Evolutionary conservation across 2,329 filamentous ascomycete genomes (phyloP), one percentile per base, ranked within the genome.

Genomic region (Trichoderma afroharzianum): DNA sequence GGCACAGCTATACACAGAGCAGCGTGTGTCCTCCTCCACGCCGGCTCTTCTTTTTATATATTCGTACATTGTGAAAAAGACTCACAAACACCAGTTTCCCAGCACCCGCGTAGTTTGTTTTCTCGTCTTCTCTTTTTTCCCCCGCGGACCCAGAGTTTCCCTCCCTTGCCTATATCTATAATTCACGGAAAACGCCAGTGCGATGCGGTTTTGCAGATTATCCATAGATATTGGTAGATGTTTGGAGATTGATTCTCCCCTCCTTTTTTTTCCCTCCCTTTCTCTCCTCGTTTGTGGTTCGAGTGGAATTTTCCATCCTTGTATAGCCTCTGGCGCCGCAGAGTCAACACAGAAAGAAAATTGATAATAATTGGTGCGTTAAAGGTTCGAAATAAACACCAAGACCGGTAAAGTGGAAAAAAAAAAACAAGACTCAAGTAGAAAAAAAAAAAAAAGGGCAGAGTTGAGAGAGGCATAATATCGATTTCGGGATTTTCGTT

Each of bases 161-260:
- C 72, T 66, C 72, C 63, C 74, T 72, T 21, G 8, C 14, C 68
- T 47, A 57, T 43, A 66, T 76, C 73, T 80, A 79, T 78, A 76
- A 76, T 79, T 79, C 78, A 80, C 76, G 71, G 72, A 67, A 68
- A 80, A 80, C 79, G 78, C 79, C 79, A 75, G 73, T 76, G 76
- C 76, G 74, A 80, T 80, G 79, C 78, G 77, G 74, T 62, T 62
- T 59, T 72, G 73, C 70, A 68, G 74, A 76, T 75, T 74, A 75
- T 73, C 66, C 66, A 55, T 64, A 69, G 59, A 68, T 72, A 63
- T 72, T 53, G 63, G 57, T 68, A n/a, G 32, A n/a, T 28, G 50
- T 69, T 71, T 21, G 15, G 39, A 30, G 43, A 26, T 55, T 66
- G n/a, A 21, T 55, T 66, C n/a, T 39, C 21, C 63, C 50, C 30